Conservation (phyloP, 768 basidiomycete genomes). For the Leccinum obscurum region DNA sequence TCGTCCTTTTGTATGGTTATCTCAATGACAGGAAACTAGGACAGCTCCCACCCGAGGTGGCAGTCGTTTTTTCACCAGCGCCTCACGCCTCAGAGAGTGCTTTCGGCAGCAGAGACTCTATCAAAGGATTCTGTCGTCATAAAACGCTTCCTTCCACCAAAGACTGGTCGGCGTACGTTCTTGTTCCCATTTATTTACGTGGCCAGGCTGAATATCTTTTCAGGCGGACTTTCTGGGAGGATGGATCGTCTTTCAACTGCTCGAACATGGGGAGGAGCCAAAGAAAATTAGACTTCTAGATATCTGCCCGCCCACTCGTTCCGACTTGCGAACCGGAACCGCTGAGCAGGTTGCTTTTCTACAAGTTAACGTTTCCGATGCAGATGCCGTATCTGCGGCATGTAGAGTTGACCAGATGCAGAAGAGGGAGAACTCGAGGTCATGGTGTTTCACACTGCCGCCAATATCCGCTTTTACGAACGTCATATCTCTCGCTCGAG, state of each 20-base stretch:
- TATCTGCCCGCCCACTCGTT: constrained; percentile 56
- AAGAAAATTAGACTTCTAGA: constrained; percentile 65
- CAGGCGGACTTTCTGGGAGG: constrained; percentile 77
- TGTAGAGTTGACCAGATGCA: constrained; percentile 59
- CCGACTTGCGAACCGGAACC: constrained; percentile 55
- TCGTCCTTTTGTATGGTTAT: constrained; percentile 40
- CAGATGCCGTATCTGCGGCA: constrained; percentile 52
- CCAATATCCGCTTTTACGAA: constrained; percentile 79
- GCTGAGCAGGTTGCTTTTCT: constrained; percentile 55
- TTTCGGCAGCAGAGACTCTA: constrained; percentile 37
- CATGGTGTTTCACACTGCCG: constrained; percentile 76
- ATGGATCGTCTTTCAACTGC: constrained; percentile 70
- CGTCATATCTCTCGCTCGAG: constrained; percentile 53
- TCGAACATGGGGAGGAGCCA: constrained; percentile 72
- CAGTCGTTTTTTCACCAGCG: constrained; percentile 51
- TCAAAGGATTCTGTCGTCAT: constrained; percentile 35
- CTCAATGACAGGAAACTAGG: constrained; percentile 57
- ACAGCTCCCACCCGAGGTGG: constrained; percentile 48
- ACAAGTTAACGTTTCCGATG: constrained; percentile 58
- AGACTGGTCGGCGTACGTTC: constrained; percentile 68
- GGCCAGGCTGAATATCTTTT: background rate
- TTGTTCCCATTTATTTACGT: background rate
- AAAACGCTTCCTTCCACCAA: constrained; percentile 55
- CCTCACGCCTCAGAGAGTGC: constrained; percentile 44
- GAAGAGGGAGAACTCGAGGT: constrained; percentile 32